These are phyloP conservation scores for Alternaria burnsii DNA, from an alignment of 2,329 filamentous ascomycete genomes.

Conservation along the genomic window DNA sequence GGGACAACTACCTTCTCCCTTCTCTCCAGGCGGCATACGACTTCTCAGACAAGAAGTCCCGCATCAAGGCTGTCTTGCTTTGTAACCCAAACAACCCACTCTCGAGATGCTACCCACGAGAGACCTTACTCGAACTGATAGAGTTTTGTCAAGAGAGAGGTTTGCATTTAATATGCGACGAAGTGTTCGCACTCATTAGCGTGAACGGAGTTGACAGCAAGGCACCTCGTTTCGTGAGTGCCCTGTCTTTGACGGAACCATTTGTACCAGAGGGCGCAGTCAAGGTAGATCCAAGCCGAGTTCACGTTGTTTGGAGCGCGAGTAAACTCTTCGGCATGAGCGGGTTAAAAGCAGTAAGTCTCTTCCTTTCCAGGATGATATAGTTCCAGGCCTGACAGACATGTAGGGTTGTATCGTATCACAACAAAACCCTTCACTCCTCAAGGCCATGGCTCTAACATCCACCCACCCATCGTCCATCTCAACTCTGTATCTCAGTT, in stretches of 20 bases:
- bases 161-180: conserved; percentile 42
- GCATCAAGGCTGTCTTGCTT: conserved; percentile 43
- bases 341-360: conserved; percentile 39
- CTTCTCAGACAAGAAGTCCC: conserved; percentile 35
- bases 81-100: conserved; percentile 43
- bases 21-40: conserved; percentile 44
- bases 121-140: conserved; percentile 39
- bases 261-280: conserved; percentile 37
- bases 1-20: conserved; percentile 43
- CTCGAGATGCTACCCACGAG: conserved; percentile 36
- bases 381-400: conserved; percentile 1
- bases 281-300: conserved; percentile 43
- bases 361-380: background rate
- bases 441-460: conserved; percentile 27
- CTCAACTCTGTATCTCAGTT: conserved; percentile 30
- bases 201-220: conserved; percentile 17
- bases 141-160: conserved; percentile 45
- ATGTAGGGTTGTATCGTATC: conserved; percentile 43
- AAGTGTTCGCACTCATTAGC: conserved; percentile 32
- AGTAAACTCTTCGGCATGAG: conserved; percentile 43
- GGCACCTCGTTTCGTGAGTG: conserved; percentile 33
- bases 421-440: conserved; percentile 39
- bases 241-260: conserved; percentile 39
- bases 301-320: conserved; percentile 44
- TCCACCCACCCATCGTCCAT: conserved; percentile 32